Conservation (phyloP, 2,329 filamentous ascomycete genomes). For the Plectosphaerella plurivora region DNA sequence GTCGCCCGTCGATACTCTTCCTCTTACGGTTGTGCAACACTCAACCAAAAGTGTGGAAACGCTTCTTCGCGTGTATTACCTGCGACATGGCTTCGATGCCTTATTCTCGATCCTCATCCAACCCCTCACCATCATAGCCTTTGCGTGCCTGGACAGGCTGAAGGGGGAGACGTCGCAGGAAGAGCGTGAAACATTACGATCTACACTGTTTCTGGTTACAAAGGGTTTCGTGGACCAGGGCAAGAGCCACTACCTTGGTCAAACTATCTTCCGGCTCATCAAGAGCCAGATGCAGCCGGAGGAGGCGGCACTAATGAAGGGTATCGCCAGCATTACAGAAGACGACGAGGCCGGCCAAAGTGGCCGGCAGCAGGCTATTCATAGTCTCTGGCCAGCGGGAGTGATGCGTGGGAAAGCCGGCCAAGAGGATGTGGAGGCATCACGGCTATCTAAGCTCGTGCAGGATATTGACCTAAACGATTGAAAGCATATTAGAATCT, state of each 20-base stretch:
- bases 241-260: slow-evolving; percentile 25
- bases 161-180: slow-evolving; percentile 1
- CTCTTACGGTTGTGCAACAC: too few species aligned
- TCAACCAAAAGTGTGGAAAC: slow-evolving; percentile 19
- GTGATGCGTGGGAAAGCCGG: too few species aligned
- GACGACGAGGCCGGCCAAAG: too few species aligned
- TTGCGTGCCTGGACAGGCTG: slow-evolving; percentile 20
- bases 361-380: too few species aligned
- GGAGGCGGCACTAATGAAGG: slow-evolving; percentile 13
- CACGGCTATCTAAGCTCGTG: too few species aligned
- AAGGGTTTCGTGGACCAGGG: slow-evolving; percentile 27
- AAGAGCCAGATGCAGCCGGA: slow-evolving; percentile 24
- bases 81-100: slow-evolving; percentile 24
- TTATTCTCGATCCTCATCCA: slow-evolving; percentile 18
- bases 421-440: too few species aligned
- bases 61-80: slow-evolving; percentile 22
- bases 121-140: slow-evolving; percentile 23
- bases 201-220: slow-evolving; percentile 26
- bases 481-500: too few species aligned
- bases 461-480: too few species aligned
- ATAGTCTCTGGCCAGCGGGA: too few species aligned
- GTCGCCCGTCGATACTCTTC: too few species aligned
- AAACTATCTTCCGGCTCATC: slow-evolving; percentile 26
- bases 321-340: too few species aligned
- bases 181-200: slow-evolving; percentile 20